phyloP scores from a whole-genome alignment of 2,329 filamentous ascomycete genomes.

The Ceratocystis destructans region DNA sequence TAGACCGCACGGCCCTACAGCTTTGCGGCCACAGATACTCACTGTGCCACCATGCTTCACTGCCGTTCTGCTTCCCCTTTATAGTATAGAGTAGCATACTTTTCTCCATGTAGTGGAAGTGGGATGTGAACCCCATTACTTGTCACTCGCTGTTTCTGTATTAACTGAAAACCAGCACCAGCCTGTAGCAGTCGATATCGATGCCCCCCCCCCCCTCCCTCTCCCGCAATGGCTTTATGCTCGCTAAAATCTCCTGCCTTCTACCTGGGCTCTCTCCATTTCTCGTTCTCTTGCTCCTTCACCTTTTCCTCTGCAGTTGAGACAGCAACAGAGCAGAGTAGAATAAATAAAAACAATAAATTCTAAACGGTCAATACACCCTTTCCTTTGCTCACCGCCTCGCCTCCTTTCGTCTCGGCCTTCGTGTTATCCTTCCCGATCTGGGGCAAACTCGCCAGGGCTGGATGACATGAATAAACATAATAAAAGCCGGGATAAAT shows the following conservation, averaged over 20 bases:
- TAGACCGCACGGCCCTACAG: too few species aligned
- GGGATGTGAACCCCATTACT: neutral
- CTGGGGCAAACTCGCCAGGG: neutral
- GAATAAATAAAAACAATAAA: neutral
- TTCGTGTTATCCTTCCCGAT: constrained; percentile 7
- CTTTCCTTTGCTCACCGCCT: neutral
- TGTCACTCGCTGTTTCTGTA: neutral
- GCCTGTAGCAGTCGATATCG: neutral
- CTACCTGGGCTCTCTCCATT: neutral
- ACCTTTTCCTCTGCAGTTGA: neutral
- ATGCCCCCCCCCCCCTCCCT: neutral
- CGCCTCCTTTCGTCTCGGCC: neutral
- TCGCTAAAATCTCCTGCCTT: neutral
- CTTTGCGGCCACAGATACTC: neutral
- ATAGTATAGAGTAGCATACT: neutral
- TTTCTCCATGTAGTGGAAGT: constrained; percentile 2
- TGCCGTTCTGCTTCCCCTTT: neutral
- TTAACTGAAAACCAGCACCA: neutral
- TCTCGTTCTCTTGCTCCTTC: neutral
- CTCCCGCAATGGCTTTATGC: neutral
- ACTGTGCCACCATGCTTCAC: neutral
- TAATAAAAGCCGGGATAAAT: too few species aligned
- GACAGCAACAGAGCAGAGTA: neutral
- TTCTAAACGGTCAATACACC: neutral
- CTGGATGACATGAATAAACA: too few species aligned